A percentile compares a stretch with the other conserved stretches of the same genome.
phyloP scores from a whole-genome alignment of 164 flowering plant species.

The Akebia trifoliata region DNA sequence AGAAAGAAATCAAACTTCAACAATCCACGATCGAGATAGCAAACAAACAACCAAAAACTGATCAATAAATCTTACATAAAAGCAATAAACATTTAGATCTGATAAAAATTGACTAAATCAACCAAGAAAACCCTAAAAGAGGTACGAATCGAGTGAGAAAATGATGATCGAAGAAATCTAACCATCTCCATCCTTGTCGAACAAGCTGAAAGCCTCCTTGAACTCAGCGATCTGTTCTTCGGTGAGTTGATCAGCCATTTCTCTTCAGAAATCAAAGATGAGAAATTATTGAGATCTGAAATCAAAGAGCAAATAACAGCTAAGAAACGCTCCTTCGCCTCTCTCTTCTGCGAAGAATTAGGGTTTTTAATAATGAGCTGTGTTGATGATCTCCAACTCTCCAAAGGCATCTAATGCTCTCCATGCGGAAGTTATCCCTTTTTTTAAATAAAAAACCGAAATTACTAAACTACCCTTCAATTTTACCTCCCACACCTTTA shows the following conservation, averaged over 20 bases:
- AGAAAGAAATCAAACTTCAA: too few species aligned
- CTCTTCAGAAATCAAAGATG: not conserved
- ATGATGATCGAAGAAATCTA: conserved; percentile 5
- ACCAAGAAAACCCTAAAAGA: not conserved
- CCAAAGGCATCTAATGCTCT: conserved; percentile 6
- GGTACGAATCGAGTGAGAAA: not conserved
- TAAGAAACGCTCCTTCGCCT: conserved; percentile 6
- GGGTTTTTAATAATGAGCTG: conserved; percentile 19
- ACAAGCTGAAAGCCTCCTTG: conserved; percentile 48
- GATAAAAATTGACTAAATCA: not conserved
- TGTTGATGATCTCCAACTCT: too few species aligned
- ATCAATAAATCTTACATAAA: not conserved
- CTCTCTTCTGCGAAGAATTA: conserved; percentile 13
- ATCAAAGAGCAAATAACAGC: not conserved
- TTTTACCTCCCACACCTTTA: not conserved
- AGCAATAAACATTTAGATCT: not conserved
- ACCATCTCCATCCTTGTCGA: conserved; percentile 53
- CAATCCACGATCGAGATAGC: not conserved
- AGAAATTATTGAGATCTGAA: conserved; percentile 7
- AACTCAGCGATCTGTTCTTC: conserved; percentile 53
- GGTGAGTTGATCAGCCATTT: conserved; percentile 45
- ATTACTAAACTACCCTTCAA: not conserved
- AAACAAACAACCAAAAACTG: not conserved
- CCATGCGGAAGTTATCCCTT: not conserved
- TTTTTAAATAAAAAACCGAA: not conserved